Percentiles rank a stretch among this genome's conserved stretches.
Conservation (phyloP, 352 stramenopile species). For the Blastocystis sp. region DNA sequence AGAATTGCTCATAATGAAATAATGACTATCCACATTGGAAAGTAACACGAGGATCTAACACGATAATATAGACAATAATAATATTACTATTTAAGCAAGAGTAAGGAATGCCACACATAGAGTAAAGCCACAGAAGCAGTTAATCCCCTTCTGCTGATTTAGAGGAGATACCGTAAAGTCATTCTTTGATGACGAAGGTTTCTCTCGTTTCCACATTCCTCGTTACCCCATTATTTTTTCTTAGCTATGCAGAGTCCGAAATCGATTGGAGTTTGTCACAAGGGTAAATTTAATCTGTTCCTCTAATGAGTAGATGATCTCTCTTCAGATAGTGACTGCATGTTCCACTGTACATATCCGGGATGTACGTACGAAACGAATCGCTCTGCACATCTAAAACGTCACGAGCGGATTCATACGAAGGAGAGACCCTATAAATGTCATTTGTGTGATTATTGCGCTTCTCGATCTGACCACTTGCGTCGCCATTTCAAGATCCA, state of each 20-base stretch:
- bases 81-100: background rate
- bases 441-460: constrained; percentile 62
- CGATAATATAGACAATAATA: background rate
- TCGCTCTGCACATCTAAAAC: constrained; percentile 43
- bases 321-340: constrained; percentile 52
- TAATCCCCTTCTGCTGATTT: no score
- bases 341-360: constrained; percentile 57
- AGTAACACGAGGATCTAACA: background rate
- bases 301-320: constrained; percentile 1
- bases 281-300: background rate
- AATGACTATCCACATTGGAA: background rate
- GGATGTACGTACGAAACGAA: constrained; percentile 53
- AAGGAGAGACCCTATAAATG: constrained; percentile 56
- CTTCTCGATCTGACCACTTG: constrained; percentile 60
- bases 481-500: constrained; percentile 44
- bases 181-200: background rate
- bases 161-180: no score
- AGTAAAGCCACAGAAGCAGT: no score
- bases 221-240: constrained; percentile 15
- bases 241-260: background rate
- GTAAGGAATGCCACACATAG: background rate
- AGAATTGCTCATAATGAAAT: background rate
- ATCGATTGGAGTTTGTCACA: background rate
- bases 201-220: background rate
- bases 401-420: constrained; percentile 56